Base-by-base conservation (phyloP, 2,329 filamentous ascomycete genomes). In the Rhynchosporium agropyri region DNA sequence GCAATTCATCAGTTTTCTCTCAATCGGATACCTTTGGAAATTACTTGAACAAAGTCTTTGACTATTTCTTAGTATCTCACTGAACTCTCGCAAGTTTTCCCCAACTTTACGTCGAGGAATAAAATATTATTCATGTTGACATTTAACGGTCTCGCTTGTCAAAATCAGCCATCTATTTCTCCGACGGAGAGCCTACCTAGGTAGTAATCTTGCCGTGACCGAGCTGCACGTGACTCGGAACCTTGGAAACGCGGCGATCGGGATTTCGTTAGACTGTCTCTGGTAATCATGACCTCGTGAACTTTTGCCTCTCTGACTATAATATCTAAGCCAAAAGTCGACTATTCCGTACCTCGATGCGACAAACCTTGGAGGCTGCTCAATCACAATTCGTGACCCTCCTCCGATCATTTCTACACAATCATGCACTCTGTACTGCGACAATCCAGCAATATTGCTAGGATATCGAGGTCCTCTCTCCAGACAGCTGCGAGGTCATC, bases 391-490 rank as follows among this genome's bases (percentile, higher is more conserved):
- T 9, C 60, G 69, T 69, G 65, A 60, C 64, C 66, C 53, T 65
- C 56, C 58, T 55, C 63, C 53, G 51, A 43, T 48, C 46, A 31
- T 15, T 26, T 51, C 62, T 65, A 68, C 62, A 62, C 75, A 77
- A 80, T 75, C 77, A 90, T 90, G 88, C 86, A 86, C 75, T 84
- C 84, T 72, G 79, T 88, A 72, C 78, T 89, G 69, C 84, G 87
- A 76, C 85, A 86, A 76, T 83, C 87, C 75, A 84, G 85, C 79
- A 83, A 85, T 76, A 78, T 90, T 74, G 84, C 85, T 77, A 83
- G 84, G 75, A 80, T 86, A 73, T 83, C 84, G 63, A 83, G 83
- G 76, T 78, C 82, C 69, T 81, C 81, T 68, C 78, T 83, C 72
- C 81, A 82, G 73, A 77, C 79, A 71, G 77, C 82, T 65, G 76